Conservation (phyloP, 305 asterid species). For the Solanum hybrid region DNA sequence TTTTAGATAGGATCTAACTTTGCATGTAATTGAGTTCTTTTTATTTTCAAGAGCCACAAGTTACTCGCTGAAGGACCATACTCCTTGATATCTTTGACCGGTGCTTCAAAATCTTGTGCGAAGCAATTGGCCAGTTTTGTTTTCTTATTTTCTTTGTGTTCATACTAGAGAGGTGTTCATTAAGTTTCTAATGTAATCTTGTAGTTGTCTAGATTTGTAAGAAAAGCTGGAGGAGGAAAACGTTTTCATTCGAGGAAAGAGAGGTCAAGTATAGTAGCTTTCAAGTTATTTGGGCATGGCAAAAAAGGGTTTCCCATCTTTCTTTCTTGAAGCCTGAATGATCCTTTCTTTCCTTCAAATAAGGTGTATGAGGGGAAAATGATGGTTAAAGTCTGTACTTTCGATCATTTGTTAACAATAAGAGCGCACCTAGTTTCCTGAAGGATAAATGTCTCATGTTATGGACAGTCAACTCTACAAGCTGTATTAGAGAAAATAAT, state of each 20-base stretch:
- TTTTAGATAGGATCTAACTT: background rate
- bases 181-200: background rate
- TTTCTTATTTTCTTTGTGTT: background rate
- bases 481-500: background rate
- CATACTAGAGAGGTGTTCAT: background rate
- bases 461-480: background rate
- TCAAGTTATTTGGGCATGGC: background rate
- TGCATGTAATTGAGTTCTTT: background rate
- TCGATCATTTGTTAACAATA: background rate
- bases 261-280: background rate
- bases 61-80: background rate
- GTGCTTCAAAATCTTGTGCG: background rate
- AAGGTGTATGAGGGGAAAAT: background rate
- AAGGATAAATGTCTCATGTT: background rate
- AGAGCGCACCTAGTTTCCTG: background rate
- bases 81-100: background rate
- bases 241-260: background rate
- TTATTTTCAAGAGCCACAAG: background rate
- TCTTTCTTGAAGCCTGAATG: background rate
- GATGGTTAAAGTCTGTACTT: background rate
- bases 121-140: background rate
- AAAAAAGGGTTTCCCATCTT: background rate
- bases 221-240: background rate
- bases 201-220: background rate
- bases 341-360: background rate